Percentiles rank a stretch among this genome's conserved stretches.
phyloP scores from a whole-genome alignment of 257 asterid genomes.

The Nicotiana knightiana region DNA sequence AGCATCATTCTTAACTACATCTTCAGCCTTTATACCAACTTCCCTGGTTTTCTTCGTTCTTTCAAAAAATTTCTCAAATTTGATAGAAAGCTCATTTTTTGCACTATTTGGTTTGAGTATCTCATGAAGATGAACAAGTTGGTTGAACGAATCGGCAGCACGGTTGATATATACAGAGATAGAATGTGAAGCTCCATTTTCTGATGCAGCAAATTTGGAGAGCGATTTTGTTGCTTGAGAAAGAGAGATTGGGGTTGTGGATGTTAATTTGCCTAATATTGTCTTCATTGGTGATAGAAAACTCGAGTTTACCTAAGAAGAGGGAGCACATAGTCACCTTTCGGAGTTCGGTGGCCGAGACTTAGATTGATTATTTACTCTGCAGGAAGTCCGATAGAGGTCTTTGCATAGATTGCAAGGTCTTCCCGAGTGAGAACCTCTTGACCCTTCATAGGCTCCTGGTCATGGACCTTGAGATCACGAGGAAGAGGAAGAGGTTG shows the following conservation, averaged over 20 bases:
- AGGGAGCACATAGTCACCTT: too few species aligned
- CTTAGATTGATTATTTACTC: too few species aligned
- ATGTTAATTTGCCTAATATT: conserved; percentile 31
- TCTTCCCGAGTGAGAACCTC: too few species aligned
- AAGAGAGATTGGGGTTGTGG: conserved; percentile 32
- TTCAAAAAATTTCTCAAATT: background rate
- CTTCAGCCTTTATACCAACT: background rate
- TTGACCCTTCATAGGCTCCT: too few species aligned
- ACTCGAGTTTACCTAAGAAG: too few species aligned
- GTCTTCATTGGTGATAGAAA: conserved; percentile 29
- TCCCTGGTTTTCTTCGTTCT: background rate
- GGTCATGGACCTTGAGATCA: too few species aligned
- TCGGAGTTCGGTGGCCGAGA: too few species aligned
- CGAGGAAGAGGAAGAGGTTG: too few species aligned
- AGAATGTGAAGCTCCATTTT: conserved; percentile 46
- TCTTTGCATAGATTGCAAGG: too few species aligned
- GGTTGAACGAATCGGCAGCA: conserved; percentile 43
- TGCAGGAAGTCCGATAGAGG: too few species aligned
- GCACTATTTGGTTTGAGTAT: conserved; percentile 11
- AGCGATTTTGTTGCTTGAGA: conserved; percentile 44
- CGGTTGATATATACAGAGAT: conserved; percentile 41
- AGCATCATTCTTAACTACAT: background rate
- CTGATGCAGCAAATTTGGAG: conserved; percentile 35
- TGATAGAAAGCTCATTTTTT: background rate
- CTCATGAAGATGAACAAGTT: conserved; percentile 36